Evolutionary conservation across 2,329 filamentous ascomycete genomes (phyloP).

Genomic region (Ceratocystis cacaofunesta): DNA sequence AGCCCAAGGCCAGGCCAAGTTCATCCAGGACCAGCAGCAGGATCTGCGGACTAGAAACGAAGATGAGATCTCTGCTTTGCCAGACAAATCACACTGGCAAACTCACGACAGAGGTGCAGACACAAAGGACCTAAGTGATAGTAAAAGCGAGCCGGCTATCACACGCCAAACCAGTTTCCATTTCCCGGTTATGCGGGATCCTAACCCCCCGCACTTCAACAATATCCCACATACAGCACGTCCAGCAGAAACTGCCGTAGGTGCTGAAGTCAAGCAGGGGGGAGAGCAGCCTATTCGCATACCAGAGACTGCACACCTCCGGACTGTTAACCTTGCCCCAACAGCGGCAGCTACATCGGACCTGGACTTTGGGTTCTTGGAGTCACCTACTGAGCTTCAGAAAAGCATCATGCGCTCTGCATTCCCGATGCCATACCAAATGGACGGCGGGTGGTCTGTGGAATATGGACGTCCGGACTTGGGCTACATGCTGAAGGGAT

Average conservation of each 20-base stretch:
- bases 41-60: slow-evolving; percentile 70
- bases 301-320: slow-evolving; percentile 43
- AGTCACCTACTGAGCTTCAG: slow-evolving; percentile 74
- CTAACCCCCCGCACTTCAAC: slow-evolving; percentile 43
- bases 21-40: slow-evolving; percentile 61
- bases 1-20: slow-evolving; percentile 62
- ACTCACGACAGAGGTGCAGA: background rate
- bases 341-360: slow-evolving; percentile 34
- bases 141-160: background rate
- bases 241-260: slow-evolving; percentile 1
- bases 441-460: slow-evolving; percentile 71
- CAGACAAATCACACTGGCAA: slow-evolving; percentile 34
- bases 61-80: slow-evolving; percentile 70
- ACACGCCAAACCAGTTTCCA: slow-evolving; percentile 37
- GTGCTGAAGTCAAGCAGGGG: slow-evolving; percentile 15
- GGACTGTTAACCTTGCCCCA: slow-evolving; percentile 30
- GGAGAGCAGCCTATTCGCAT: slow-evolving; percentile 26
- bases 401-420: slow-evolving; percentile 84
- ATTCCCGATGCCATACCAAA: slow-evolving; percentile 54
- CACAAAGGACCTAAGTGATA: background rate
- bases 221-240: slow-evolving; percentile 33
- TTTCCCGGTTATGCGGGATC: slow-evolving; percentile 38
- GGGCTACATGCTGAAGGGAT: slow-evolving; percentile 69
- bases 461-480: slow-evolving; percentile 87
- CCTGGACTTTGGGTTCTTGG: slow-evolving; percentile 71